Evolutionary conservation across 2,329 filamentous ascomycete species (phyloP), one percentile per base, ranked within the genome.

Genomic region (Allantophomopsis cytisporea): DNA sequence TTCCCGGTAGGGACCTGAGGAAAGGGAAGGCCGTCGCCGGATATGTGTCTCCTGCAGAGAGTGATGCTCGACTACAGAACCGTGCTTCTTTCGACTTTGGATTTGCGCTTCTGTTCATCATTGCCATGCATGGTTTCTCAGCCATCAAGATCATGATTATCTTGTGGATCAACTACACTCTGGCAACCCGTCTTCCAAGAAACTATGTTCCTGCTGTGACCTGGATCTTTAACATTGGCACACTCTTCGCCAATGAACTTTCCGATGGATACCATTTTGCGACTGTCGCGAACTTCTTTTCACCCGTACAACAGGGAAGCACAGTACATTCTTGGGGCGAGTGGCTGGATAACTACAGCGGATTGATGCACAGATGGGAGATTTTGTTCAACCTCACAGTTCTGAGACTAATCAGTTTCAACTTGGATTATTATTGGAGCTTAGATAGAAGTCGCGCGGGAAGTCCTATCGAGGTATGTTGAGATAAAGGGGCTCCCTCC

Each of bases 371-470:
- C 0, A 74, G 89, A 43, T 98, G 91, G 91, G 86, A 96, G 57
- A 79, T 98, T n/a, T 70, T 95, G 5, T 98, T 98, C 69, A 98
- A 98, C 54, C 76, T 98, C 45, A 95, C 89, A 3, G 80, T 96
- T 18, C 65, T 98, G 41, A 80, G 91, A 5, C 68, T 96, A 36
- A 87, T 98, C 51, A 95, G 89, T 57, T 98, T 94, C 70, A 96
- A 96, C 58, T 61, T 98, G 55, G 91, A 98, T 60, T 88, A 94
- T 57, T 89, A 94, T 58, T 98, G 91, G 89, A 91, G 84, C 51
- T 59, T 83, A 2, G 76, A 83, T 46, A 69, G 74, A 42, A 64
- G 71, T 31, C 62, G 60, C 43, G 65, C 66, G 17, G 62, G 71
- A 20, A 88, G 76, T 51, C 70, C 81, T 7, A 59, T 94, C 33